A percentile compares a stretch with the other conserved stretches of the same genome.
Conservation (phyloP, 1,284 basidiomycete species). For the Pseudozyma hubeiensis region DNA sequence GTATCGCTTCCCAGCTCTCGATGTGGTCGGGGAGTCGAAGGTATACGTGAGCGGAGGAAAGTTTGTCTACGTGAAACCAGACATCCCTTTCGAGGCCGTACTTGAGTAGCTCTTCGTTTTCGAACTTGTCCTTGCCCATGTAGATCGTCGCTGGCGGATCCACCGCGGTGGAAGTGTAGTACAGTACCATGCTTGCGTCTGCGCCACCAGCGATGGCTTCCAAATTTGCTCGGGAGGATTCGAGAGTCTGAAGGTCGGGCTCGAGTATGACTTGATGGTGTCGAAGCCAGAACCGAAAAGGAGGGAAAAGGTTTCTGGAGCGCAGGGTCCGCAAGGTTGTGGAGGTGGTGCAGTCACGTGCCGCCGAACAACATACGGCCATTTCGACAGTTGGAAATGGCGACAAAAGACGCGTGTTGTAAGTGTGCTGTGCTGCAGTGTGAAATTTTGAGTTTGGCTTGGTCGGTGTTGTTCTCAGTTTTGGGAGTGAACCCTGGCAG, state of each 20-base stretch:
- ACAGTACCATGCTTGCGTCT: conserved; percentile 72
- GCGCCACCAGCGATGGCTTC: too few relatives aligned
- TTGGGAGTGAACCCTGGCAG: neutral
- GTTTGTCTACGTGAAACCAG: conserved; percentile 75
- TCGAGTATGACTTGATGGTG: neutral
- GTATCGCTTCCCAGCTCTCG: conserved; percentile 84
- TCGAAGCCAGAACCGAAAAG: neutral
- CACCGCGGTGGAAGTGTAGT: conserved; percentile 73
- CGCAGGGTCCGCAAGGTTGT: conserved; percentile 12
- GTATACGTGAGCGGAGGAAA: conserved; percentile 73
- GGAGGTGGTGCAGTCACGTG: conserved; percentile 41
- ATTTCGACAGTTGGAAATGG: neutral
- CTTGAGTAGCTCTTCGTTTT: conserved; percentile 85
- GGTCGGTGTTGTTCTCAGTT: conserved; percentile 34
- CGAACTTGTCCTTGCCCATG: conserved; percentile 90
- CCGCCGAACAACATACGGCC: neutral
- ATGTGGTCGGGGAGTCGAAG: conserved; percentile 83
- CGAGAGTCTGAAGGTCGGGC: too few relatives aligned
- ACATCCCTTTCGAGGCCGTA: conserved; percentile 76
- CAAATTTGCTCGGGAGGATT: too few relatives aligned
- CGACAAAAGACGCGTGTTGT: conserved; percentile 6
- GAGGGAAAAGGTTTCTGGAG: conserved; percentile 2
- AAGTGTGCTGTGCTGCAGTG: conserved; percentile 14
- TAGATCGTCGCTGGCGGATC: conserved; percentile 82
- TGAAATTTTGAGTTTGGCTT: conserved; percentile 10